Conservation (phyloP, 768 basidiomycete genomes). For the Leccinum pellstonianum region DNA sequence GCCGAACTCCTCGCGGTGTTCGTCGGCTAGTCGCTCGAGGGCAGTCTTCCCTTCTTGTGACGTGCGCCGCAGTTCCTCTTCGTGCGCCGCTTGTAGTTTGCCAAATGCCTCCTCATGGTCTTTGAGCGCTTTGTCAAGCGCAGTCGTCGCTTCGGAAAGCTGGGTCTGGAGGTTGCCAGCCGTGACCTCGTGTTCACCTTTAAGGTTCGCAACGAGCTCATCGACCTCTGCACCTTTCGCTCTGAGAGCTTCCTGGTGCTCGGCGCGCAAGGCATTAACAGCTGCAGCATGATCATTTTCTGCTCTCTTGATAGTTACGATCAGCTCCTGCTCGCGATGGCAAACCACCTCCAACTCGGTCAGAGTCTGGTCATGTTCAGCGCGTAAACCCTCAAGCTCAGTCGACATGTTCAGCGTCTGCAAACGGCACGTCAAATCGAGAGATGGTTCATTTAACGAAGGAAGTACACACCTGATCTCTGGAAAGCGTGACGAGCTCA, state of each 20-base stretch:
- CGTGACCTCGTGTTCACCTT: constrained; percentile 47
- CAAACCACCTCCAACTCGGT: constrained; percentile 53
- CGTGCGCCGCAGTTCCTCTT: constrained; percentile 50
- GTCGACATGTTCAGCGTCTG: constrained; percentile 86
- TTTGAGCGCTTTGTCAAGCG: constrained; percentile 48
- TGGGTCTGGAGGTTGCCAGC: constrained; percentile 42
- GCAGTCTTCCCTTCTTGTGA: constrained; percentile 53
- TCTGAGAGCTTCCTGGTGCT: constrained; percentile 45
- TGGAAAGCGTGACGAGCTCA: constrained; percentile 73
- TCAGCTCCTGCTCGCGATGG: constrained; percentile 54
- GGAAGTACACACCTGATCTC: constrained; percentile 68
- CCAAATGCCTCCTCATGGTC: constrained; percentile 63
- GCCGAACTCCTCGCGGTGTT: constrained; percentile 52
- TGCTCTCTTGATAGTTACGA: constrained; percentile 48
- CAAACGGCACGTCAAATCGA: not conserved
- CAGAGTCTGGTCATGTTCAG: constrained; percentile 55
- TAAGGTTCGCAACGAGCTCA: constrained; percentile 43
- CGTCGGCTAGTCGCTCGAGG: constrained; percentile 47
- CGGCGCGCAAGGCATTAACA: constrained; percentile 45
- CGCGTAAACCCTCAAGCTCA: constrained; percentile 74
- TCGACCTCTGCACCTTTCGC: constrained; percentile 44
- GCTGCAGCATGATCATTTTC: constrained; percentile 48
- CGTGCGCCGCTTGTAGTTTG: constrained; percentile 53
- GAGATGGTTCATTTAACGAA: not conserved
- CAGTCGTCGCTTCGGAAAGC: constrained; percentile 40